Base-by-base conservation (phyloP, 2,329 filamentous ascomycete genomes). In the Penicillium sp. region DNA sequence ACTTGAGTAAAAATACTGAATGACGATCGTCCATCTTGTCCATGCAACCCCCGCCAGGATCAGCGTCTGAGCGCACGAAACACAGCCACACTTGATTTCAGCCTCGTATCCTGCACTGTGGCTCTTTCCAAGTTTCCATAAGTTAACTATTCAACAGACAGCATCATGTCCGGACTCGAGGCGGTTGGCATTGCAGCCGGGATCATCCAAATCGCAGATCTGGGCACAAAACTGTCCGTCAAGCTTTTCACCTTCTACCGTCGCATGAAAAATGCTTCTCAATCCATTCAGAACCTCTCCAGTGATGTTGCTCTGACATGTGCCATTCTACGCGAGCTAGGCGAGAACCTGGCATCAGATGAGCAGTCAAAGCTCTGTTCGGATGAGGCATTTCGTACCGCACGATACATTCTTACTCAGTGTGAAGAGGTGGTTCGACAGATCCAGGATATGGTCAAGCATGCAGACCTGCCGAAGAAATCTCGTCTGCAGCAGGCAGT, bases 141-240 rank as follows among this genome's bases (percentile, higher is more conserved):
- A n/a, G n/a, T n/a, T n/a, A n/a, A n/a, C n/a, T n/a, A n/a, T n/a
- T n/a, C n/a, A n/a, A n/a, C n/a, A n/a, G n/a, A 28, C 24, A 28
- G 10, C 24, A 28, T 28, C 34, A 43, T 43, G 40, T 43, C 40
- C 9, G 40, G 62, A 14, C 40, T 64, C 28, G 65, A 67, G 24
- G 54, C 58, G 18, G 11, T 67, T 14, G 69, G 67, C 9, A 37
- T 71, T 6, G 63, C 61, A 14, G 67, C 65, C 23, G 66, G 61
- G 18, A 68, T 70, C 21, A 24, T 70, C 23, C 68, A 72, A 40
- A 59, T 72, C 29, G 69, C 71, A 7, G 69, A 72, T n/a, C 34
- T 69, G 2, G 69, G 67, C 6, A 56, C 58, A 11, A 62, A 62
- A n/a, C 55, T 73, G 5, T 67, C 66, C 1, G 53, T 71, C 37